These are phyloP conservation scores for Hyaloperonospora brassicae DNA, from an alignment of 352 stramenopile genomes.

Conservation along the genomic window DNA sequence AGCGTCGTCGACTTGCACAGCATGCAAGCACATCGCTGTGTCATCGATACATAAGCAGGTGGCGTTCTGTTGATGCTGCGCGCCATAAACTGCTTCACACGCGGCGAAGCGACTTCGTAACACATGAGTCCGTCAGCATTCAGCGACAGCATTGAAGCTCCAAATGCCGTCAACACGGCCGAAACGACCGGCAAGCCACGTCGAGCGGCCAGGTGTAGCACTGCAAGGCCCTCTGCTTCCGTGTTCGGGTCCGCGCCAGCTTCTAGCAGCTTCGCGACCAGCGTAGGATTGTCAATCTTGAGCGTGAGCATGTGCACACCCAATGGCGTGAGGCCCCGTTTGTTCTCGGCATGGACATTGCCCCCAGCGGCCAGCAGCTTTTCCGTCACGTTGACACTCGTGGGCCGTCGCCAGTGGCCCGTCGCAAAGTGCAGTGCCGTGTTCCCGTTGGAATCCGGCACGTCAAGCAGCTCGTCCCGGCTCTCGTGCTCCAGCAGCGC, in stretches of 20 bases:
- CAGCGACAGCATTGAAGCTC: slow-evolving; percentile 49
- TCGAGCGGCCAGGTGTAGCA: slow-evolving; percentile 52
- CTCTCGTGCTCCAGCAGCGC: slow-evolving; percentile 64
- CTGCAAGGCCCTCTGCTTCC: slow-evolving; percentile 49
- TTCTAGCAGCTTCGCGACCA: slow-evolving; percentile 62
- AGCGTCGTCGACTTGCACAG: slow-evolving; percentile 47
- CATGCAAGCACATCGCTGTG: slow-evolving; percentile 65
- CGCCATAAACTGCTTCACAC: slow-evolving; percentile 63
- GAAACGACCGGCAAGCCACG: slow-evolving; percentile 47
- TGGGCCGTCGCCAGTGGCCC: slow-evolving; percentile 46
- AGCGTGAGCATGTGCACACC: slow-evolving; percentile 75
- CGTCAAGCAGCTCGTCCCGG: slow-evolving; percentile 58
- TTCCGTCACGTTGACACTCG: slow-evolving; percentile 38
- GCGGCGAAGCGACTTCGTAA: slow-evolving; percentile 57
- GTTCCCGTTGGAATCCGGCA: slow-evolving; percentile 73
- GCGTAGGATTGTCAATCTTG: slow-evolving; percentile 58
- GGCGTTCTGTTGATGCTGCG: slow-evolving; percentile 46
- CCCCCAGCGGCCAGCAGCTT: slow-evolving; percentile 46
- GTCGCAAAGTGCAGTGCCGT: slow-evolving; percentile 72
- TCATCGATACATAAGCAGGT: slow-evolving; percentile 39
- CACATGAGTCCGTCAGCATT: slow-evolving; percentile 72
- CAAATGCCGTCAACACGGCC: slow-evolving; percentile 51
- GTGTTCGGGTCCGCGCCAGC: slow-evolving; percentile 48
- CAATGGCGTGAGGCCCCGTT: slow-evolving; percentile 54
- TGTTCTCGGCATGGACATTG: slow-evolving; percentile 46